Percentiles rank a stretch among this genome's conserved stretches.
Conservation (phyloP, 306 rosid genomes). For the Glycyrrhiza uralensis region DNA sequence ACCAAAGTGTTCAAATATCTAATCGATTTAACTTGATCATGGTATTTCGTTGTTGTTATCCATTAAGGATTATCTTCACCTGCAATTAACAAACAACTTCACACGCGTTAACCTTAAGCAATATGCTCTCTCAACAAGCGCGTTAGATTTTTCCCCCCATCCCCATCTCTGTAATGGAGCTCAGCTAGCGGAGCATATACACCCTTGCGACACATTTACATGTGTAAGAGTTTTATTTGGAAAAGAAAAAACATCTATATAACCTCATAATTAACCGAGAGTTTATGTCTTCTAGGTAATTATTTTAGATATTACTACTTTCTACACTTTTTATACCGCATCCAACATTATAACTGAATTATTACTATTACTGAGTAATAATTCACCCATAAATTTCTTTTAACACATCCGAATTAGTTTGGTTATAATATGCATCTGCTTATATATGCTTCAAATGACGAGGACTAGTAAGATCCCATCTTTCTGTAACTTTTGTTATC, state of each 20-base stretch:
- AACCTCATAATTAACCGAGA: not conserved
- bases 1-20: not conserved
- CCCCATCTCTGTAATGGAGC: not conserved
- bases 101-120: not conserved
- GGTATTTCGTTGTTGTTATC: not conserved
- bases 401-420: not conserved
- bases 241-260: not conserved
- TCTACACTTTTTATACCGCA: not conserved
- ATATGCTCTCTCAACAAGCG: not conserved
- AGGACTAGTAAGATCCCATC: conserved; percentile 1
- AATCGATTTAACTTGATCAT: not conserved
- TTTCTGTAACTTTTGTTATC: not conserved
- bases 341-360: not conserved
- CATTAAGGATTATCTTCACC: not conserved
- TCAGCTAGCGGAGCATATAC: not conserved
- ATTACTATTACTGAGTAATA: not conserved
- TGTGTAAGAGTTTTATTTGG: not conserved
- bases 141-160: conserved; percentile 2
- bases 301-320: not conserved
- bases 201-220: not conserved
- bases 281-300: not conserved
- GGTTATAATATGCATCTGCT: not conserved
- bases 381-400: not conserved
- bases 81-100: not conserved
- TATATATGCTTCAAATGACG: conserved; percentile 9